These are phyloP conservation scores for Fomitopsis serialis DNA, from an alignment of 768 basidiomycete species.

Conservation along the genomic window DNA sequence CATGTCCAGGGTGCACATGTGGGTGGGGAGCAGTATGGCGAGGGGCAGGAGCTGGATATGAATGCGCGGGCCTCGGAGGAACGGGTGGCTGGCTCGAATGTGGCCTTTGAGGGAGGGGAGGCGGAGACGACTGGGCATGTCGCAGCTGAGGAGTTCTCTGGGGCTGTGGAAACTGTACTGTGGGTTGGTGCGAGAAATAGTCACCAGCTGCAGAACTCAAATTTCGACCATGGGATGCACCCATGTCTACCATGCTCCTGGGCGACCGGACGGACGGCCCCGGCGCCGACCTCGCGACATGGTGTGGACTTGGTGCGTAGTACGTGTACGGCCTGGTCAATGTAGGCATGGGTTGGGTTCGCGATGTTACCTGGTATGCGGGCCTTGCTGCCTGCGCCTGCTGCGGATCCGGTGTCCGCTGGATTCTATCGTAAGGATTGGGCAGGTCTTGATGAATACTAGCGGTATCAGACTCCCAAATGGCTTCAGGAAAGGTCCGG, in stretches of 20 bases:
- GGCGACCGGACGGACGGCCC: background rate
- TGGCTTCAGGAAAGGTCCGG: background rate
- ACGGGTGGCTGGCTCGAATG: slow-evolving; percentile 13
- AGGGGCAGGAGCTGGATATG: slow-evolving; percentile 28
- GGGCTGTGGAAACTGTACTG: background rate
- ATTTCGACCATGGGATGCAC: background rate
- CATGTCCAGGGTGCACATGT: background rate
- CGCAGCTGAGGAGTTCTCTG: background rate
- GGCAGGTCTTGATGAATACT: background rate
- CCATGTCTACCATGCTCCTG: background rate
- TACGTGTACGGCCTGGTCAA: background rate
- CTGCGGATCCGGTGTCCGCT: background rate
- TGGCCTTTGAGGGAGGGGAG: slow-evolving; percentile 19
- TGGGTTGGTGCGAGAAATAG: slow-evolving; percentile 9
- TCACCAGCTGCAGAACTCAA: slow-evolving; percentile 4
- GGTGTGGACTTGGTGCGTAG: background rate
- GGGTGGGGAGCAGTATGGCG: slow-evolving; percentile 21
- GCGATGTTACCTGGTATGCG: background rate
- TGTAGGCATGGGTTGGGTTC: background rate
- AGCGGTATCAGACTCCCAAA: background rate
- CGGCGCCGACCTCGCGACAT: background rate
- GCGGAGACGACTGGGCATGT: slow-evolving; percentile 14
- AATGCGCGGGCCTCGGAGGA: slow-evolving; percentile 17
- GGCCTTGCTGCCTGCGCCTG: background rate
- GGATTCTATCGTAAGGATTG: background rate